Evolutionary conservation across 495 filamentous ascomycete genomes (phyloP).

Genomic region (Podospora tetraspora): DNA sequence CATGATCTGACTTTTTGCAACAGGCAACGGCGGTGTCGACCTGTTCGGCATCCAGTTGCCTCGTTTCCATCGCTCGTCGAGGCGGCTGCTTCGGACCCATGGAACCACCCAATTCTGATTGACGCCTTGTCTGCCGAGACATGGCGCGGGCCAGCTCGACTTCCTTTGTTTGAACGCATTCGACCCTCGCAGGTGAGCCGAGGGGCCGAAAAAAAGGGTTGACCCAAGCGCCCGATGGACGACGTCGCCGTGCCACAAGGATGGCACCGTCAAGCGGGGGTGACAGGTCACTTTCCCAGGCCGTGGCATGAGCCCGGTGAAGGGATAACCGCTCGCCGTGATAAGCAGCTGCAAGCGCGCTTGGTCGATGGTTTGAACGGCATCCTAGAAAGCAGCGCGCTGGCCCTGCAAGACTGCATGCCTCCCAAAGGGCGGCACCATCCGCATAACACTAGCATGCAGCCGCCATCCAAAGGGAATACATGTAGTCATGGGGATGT

Average conservation of each 20-base stretch:
- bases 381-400: not conserved
- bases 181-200: not conserved
- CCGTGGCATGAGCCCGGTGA: conserved; percentile 4
- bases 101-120: not conserved
- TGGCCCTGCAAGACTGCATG: conserved; percentile 3
- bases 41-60: not conserved
- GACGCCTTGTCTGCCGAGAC: not conserved
- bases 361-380: conserved; percentile 4
- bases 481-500: not conserved
- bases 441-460: not conserved
- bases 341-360: conserved; percentile 14
- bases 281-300: conserved; percentile 14
- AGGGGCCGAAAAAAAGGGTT: not conserved
- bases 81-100: not conserved
- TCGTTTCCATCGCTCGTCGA: not conserved
- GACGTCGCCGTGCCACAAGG: conserved; percentile 14
- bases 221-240: conserved; percentile 11
- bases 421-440: not conserved
- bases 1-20: not conserved
- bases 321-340: conserved; percentile 6
- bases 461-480: not conserved
- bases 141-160: not conserved
- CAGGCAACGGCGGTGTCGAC: not conserved
- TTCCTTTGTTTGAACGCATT: not conserved
- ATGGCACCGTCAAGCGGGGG: conserved; percentile 6